A percentile compares a stretch with the other conserved stretches of the same genome.
Conservation (phyloP, 2,329 filamentous ascomycete genomes). For the Exophiala mesophila region DNA sequence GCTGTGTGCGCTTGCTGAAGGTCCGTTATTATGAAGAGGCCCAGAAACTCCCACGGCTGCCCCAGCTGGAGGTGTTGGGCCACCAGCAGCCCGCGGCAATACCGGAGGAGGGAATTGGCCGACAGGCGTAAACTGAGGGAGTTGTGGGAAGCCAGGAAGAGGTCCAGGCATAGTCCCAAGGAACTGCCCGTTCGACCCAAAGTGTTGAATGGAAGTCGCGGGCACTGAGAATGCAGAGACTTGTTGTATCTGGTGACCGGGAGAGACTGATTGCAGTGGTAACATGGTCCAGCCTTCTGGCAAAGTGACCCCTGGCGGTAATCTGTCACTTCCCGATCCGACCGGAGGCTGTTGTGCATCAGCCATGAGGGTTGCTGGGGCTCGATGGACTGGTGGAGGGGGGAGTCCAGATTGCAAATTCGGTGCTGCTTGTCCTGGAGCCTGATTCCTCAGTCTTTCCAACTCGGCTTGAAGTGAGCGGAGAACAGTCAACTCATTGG, state of each 20-base stretch:
- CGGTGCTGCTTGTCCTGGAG: slow-evolving; percentile 28
- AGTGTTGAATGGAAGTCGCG: background rate
- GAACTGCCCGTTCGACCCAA: background rate
- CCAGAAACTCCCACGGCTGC: too few species aligned
- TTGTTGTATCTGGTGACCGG: background rate
- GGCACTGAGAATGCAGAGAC: background rate
- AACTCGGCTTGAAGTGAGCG: slow-evolving; percentile 64
- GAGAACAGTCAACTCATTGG: slow-evolving; percentile 65
- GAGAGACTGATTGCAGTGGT: slow-evolving; percentile 36
- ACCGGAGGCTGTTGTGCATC: slow-evolving; percentile 32
- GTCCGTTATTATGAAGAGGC: too few species aligned
- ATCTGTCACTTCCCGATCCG: slow-evolving; percentile 39
- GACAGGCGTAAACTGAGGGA: background rate
- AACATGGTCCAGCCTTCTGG: slow-evolving; percentile 51
- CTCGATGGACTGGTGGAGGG: slow-evolving; percentile 26
- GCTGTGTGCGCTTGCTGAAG: background rate
- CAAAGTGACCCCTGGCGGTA: slow-evolving; percentile 49
- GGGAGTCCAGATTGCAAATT: slow-evolving; percentile 6
- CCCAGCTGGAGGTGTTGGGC: background rate
- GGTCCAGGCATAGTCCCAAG: slow-evolving; percentile 1
- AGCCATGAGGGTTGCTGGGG: slow-evolving; percentile 30
- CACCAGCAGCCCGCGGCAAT: background rate
- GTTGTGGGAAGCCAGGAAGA: slow-evolving; percentile 1
- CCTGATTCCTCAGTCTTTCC: slow-evolving; percentile 55
- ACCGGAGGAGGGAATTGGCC: background rate